Base-by-base conservation (phyloP, 495 filamentous ascomycete genomes). In the Penicillium malachiteum region DNA sequence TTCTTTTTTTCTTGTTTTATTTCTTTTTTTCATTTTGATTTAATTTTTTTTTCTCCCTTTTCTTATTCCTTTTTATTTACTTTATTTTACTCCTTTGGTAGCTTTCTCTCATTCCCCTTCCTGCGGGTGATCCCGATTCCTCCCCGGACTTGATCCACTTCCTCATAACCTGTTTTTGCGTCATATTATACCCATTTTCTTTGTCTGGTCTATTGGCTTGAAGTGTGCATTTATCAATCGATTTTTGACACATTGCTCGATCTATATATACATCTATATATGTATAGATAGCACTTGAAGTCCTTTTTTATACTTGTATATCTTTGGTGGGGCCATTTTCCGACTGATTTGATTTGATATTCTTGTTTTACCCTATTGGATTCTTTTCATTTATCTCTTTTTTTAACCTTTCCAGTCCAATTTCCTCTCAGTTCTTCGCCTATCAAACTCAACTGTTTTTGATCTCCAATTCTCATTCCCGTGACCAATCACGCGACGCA, bases 401-500 rank as follows among this genome's bases (percentile, higher is more conserved):
- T 13, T 43, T 16, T 43, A 12, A 9, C 41, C 8, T 43, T 16
- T 21, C n/a, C 21, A 26, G 21, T 26, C 4, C 21, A 26, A 26
- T 26, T 43, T 43, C 40, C 40, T 16, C 40, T 43, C 11, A 48
- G 21, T 2, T 47, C 18, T 48, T 32, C 21, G 42, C 21, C 38
- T 33, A 14, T 39, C 11, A 18, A 3, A 35, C 34, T 13, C 41
- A 7, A 9, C 21, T 31, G 18, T 26, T 33, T 51, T 21, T 52
- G 7, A 39, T 42, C 40, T 38, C 38, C 54, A 17, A 43, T 39
- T 33, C 33, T 26, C 40, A 55, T 52, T 43, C 60, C 47, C 57
- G 60, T 62, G 64, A 62, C 64, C 57, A 68, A 65, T 65, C 65
- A 63, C 59, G 49, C 58, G 62, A 66, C 45, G 50, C 42, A 50